phyloP scores from a whole-genome alignment of 306 rosid species.

The Vigna mungo region DNA sequence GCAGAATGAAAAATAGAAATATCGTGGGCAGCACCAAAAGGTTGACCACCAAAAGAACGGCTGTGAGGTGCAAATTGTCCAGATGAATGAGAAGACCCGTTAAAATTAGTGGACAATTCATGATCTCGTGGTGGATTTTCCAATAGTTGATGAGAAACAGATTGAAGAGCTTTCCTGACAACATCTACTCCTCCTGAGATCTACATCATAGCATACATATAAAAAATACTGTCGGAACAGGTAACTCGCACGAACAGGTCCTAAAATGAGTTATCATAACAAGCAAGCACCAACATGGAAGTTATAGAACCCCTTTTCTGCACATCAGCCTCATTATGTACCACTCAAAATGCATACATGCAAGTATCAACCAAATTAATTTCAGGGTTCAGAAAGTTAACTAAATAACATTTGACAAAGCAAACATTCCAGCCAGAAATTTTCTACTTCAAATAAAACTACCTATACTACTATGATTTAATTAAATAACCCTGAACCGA shows the following conservation, averaged over 20 bases:
- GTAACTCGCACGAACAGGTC: neutral
- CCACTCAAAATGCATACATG: slow-evolving; percentile 16
- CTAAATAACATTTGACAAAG: slow-evolving; percentile 21
- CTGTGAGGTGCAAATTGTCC: slow-evolving; percentile 53
- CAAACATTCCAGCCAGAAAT: slow-evolving; percentile 4
- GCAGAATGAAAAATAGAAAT: slow-evolving; percentile 56
- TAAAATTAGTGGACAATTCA: slow-evolving; percentile 51
- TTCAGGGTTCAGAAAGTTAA: neutral
- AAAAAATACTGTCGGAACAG: slow-evolving; percentile 32
- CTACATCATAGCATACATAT: slow-evolving; percentile 56
- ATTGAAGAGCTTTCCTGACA: slow-evolving; percentile 83
- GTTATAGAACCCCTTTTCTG: slow-evolving; percentile 1
- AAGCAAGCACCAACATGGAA: slow-evolving; percentile 26
- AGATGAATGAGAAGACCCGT: slow-evolving; percentile 61
- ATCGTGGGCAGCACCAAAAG: slow-evolving; percentile 60
- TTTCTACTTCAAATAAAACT: neutral
- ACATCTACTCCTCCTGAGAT: slow-evolving; percentile 77
- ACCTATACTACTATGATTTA: neutral
- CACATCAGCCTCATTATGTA: neutral
- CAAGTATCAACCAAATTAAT: slow-evolving; percentile 12
- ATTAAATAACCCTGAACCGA: neutral
- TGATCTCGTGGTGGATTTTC: slow-evolving; percentile 69
- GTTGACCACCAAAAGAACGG: slow-evolving; percentile 55
- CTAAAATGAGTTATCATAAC: slow-evolving; percentile 12
- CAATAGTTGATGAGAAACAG: slow-evolving; percentile 75